Evolutionary conservation across 257 asterid genomes (phyloP), one percentile per base, ranked within the genome.

Genomic region (Leptodermis oblonga): DNA sequence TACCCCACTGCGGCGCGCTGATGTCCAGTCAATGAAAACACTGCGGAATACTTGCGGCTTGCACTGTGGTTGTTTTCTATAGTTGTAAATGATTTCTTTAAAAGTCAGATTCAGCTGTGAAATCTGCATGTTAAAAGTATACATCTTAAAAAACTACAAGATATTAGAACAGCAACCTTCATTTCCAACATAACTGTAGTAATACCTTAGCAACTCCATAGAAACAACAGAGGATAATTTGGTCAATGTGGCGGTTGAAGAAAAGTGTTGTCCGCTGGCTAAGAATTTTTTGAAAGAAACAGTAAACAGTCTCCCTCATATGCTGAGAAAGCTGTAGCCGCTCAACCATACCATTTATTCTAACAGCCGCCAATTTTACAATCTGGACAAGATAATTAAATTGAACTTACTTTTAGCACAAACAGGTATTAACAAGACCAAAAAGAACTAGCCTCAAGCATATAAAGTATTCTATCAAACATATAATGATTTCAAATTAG

Each of bases 301-400:
- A 84, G 82, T 84, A 91, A 65, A 94, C 93, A 51, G 65, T 72
- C 87, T 91, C 99, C 71, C 95, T 86, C 74, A 86, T 79, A 77
- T 85, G 94, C 76, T 86, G 96, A 30, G 98, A 79, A 76, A 89
- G 95, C 78, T 89, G 97, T 62, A 94, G 88, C 78, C 98, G 87
- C 73, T 94, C 97, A 28, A 94, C 96, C 96, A 94, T 87, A 80
- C 98, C 98, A 76, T 83, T 94, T 51, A 94, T 94, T 82, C 99
- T 86, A 78, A 94, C 98, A 66, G 99, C 99, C 53, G 99, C 97
- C 80, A 94, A 76, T 86, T 94, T 94, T 56, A 83, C 87, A 75
- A 87, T 91, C 99, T 94, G 62, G 39, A 69, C 43, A 74, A 34
- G 23, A 36, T 48, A 65, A 42, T 30, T 4, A 41, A 6, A 28